Conservation (phyloP, 2,329 filamentous ascomycete species). For the Penicillium sp. region DNA sequence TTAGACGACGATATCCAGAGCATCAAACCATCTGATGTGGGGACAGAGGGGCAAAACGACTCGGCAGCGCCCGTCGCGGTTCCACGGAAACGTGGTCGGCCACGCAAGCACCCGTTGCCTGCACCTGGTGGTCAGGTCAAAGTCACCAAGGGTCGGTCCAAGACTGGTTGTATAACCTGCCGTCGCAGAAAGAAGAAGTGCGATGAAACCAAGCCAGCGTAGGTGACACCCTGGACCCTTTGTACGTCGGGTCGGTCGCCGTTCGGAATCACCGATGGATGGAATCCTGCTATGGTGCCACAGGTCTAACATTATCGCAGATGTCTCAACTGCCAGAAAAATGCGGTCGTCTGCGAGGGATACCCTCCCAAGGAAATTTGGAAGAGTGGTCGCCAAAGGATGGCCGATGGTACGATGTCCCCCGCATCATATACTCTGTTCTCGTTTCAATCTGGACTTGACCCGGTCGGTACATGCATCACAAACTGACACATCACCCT, state of each 20-base stretch:
- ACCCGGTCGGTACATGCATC: neutral
- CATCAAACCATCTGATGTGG: conserved; percentile 36
- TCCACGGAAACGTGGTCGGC: conserved; percentile 71
- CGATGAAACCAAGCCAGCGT: conserved; percentile 48
- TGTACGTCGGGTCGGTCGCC: neutral
- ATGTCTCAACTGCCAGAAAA: conserved; percentile 82
- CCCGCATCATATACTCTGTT: neutral
- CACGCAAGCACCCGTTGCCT: conserved; percentile 74
- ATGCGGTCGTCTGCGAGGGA: conserved; percentile 86
- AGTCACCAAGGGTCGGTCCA: conserved; percentile 70
- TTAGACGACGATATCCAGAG: conserved; percentile 45
- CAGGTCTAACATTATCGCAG: conserved; percentile 17
- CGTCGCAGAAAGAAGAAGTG: conserved; percentile 64
- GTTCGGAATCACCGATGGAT: neutral
- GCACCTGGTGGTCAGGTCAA: conserved; percentile 65
- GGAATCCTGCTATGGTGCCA: neutral
- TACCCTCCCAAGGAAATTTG: conserved; percentile 85
- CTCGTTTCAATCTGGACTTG: conserved; percentile 7
- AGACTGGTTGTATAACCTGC: conserved; percentile 62
- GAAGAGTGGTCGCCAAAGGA: conserved; percentile 79
- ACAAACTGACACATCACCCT: conserved; percentile 16
- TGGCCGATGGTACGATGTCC: conserved; percentile 60
- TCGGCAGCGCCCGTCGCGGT: conserved; percentile 36
- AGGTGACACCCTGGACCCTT: conserved; percentile 43
- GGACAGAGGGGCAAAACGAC: conserved; percentile 22